Percentiles rank a stretch among this genome's conserved stretches.
Conservation (phyloP, 2,329 filamentous ascomycete species). For the Byssochlamys sp. region DNA sequence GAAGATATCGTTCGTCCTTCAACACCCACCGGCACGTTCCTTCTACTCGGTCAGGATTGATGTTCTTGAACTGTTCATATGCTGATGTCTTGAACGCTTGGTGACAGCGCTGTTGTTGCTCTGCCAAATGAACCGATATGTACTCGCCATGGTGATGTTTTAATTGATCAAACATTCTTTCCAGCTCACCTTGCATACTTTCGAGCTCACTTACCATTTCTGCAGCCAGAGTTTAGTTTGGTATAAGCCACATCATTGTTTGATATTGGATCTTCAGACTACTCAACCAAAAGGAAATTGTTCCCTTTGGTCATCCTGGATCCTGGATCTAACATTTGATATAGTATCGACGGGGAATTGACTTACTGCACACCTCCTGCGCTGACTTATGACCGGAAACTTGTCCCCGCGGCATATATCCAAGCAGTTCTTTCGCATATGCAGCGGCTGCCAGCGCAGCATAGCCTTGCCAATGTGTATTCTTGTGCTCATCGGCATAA, state of each 20-base stretch:
- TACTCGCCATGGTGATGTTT: neutral
- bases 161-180: too few species aligned
- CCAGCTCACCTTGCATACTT: too few species aligned
- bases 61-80: neutral
- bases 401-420: neutral
- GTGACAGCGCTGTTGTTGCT: neutral
- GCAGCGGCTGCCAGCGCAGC: neutral
- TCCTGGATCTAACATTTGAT: too few species aligned
- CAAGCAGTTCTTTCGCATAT: conserved; percentile 22
- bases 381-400: neutral
- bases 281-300: too few species aligned
- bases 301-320: too few species aligned
- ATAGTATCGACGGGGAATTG: neutral
- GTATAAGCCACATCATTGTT: too few species aligned
- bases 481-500: conserved; percentile 3
- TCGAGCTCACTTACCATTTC: too few species aligned
- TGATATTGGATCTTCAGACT: too few species aligned
- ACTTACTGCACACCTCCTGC: neutral
- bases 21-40: neutral
- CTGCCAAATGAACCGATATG: neutral
- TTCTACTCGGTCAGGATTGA: neutral
- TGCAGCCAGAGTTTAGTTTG: too few species aligned
- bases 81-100: neutral
- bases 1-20: neutral
- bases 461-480: conserved; percentile 1